Conservation (phyloP, 495 filamentous ascomycete species). For the Penicillium samsonianum region DNA sequence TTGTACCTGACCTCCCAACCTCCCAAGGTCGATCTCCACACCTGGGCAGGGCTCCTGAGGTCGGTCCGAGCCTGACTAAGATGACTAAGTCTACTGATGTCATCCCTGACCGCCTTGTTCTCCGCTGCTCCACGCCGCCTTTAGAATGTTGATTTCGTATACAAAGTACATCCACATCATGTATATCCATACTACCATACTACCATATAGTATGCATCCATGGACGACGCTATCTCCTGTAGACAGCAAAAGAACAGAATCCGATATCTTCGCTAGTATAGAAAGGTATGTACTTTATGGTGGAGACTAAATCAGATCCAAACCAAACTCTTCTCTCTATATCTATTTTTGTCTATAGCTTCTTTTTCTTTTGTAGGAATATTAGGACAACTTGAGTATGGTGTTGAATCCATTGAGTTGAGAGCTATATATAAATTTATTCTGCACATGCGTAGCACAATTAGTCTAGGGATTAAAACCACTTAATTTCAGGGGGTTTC, state of each 20-base stretch:
- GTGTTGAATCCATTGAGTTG: not conserved
- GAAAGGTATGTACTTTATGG: not conserved
- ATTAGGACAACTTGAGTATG: not conserved
- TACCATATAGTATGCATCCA: not conserved
- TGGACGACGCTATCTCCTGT: not conserved
- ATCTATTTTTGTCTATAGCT: not conserved
- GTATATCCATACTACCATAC: too few species aligned
- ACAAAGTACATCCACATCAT: too few species aligned
- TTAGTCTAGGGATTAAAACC: not conserved
- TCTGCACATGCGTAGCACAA: not conserved
- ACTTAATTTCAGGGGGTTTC: not conserved
- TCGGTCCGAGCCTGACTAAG: not conserved
- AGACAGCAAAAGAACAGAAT: not conserved
- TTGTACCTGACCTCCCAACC: too few species aligned
- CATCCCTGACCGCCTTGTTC: conserved; percentile 10
- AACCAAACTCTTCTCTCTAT: not conserved
- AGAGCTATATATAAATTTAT: not conserved
- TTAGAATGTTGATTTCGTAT: not conserved
- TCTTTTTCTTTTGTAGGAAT: not conserved
- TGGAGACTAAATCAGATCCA: not conserved
- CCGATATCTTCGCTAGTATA: not conserved
- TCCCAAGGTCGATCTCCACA: too few species aligned
- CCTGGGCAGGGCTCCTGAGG: too few species aligned
- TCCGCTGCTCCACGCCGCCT: conserved; percentile 2
- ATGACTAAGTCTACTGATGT: conserved; percentile 1